Base-by-base conservation (phyloP, 2,329 filamentous ascomycete species). In the Alternaria rosae region DNA sequence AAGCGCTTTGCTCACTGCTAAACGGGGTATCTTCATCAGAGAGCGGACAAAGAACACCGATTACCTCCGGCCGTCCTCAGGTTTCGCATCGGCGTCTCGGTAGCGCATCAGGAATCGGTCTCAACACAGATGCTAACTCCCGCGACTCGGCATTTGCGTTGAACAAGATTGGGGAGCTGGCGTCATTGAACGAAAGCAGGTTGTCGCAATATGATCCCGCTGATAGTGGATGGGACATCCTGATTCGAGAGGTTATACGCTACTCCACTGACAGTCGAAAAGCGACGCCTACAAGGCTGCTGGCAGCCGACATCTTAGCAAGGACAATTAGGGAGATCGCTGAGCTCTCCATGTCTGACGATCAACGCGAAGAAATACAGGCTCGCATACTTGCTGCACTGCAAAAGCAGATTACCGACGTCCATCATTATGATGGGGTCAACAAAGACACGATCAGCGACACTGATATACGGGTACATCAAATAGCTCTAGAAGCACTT, bases 391-490 rank as follows among this genome's bases (percentile, higher is more conserved):
- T 97, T 3, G 82, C 86, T 57, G 88, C 91, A 15, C 83, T 92
- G 48, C 87, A 85, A 58, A 85, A 83, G 65, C 88, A 90, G 15
- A 82, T 93, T 30, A 69, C 81, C 1, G 84, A 86, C 4, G 78
- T 94, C 0, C 86, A 90, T 64, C 59, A 48, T 41, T 47, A 64
- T n/a, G 79, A 81, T 23, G 80, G 82, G 10, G 82, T 86, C 28
- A 82, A 85, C 3, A 81, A 85, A 2, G 85, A 90, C 0, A 82
- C 86, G 3, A 85, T 84, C 11, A 87, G 88, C 56, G 81, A 88
- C 0, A 88, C 88, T 0, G 91, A 95, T 67, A 82, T 92, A 17
- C 91, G 95, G 57, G 91, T 97, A 15, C 93, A 97, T 75, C 90
- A 90, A 65, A 88, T 91, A 55, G 85, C 92, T 23, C 85, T 97